phyloP scores from a whole-genome alignment of 371 early-diverging fungal genomes.

The Zancudomyces culisetae region DNA sequence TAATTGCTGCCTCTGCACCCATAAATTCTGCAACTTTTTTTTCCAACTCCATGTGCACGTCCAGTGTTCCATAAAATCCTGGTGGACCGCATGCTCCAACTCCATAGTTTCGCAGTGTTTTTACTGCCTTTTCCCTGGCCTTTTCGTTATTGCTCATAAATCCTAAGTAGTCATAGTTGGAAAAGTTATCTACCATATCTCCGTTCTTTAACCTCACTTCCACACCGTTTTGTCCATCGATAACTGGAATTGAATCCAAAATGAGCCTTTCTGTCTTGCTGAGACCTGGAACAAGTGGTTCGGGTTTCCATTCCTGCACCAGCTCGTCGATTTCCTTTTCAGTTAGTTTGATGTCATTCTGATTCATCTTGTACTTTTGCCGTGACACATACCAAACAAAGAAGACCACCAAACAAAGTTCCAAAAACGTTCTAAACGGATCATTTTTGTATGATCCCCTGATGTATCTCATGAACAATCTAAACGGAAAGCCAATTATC shows the following conservation, averaged over 20 bases:
- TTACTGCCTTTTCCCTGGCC: constrained; percentile 60
- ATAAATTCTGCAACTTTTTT: constrained; percentile 70
- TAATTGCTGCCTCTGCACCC: constrained; percentile 79
- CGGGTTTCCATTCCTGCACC: constrained; percentile 90
- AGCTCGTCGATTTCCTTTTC: constrained; percentile 87
- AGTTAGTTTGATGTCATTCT: constrained; percentile 58
- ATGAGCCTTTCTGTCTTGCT: constrained; percentile 51
- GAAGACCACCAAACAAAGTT: constrained; percentile 66
- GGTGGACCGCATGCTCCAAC: constrained; percentile 98
- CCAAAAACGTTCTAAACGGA: constrained; percentile 78
- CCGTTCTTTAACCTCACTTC: constrained; percentile 16
- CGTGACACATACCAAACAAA: constrained; percentile 74
- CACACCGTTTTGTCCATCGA: constrained; percentile 37
- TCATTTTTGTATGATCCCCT: constrained; percentile 90
- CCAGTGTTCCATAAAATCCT: constrained; percentile 99
- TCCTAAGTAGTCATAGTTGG: constrained; percentile 75
- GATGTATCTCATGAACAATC: constrained; percentile 56
- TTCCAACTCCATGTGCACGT: constrained; percentile 96
- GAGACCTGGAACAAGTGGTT: constrained; percentile 71
- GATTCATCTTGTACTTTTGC: constrained; percentile 68
- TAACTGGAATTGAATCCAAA: constrained; percentile 56
- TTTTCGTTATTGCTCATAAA: constrained; percentile 50
- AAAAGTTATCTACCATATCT: constrained; percentile 39
- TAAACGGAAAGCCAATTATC: not conserved
- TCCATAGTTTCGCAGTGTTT: constrained; percentile 86